Percentiles rank a stretch among this genome's conserved stretches.
Evolutionary conservation across 1,284 basidiomycete species (phyloP).

Genomic region (Irpex sp.): DNA sequence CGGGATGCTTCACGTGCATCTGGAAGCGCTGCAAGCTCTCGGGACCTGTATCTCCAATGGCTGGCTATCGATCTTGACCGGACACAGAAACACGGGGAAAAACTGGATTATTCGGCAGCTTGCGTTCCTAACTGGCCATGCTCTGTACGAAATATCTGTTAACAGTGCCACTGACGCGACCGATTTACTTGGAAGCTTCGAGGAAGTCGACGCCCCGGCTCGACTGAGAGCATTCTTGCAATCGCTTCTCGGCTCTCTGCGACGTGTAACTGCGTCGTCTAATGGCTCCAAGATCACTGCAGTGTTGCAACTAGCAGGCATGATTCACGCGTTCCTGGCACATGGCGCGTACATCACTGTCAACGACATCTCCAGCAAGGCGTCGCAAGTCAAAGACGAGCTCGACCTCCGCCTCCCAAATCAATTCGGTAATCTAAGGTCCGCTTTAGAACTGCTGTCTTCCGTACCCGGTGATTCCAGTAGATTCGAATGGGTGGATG

Average conservation of each 20-base stretch:
- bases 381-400: neutral
- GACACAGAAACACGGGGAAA: slow-evolving; percentile 77
- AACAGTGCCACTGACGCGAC: slow-evolving; percentile 90
- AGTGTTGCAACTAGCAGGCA: slow-evolving; percentile 5
- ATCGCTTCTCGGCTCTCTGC: slow-evolving; percentile 37
- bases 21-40: slow-evolving; percentile 73
- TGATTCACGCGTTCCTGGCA: neutral
- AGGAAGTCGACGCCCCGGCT: slow-evolving; percentile 70
- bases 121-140: slow-evolving; percentile 69
- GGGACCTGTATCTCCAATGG: slow-evolving; percentile 74
- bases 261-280: slow-evolving; percentile 36
- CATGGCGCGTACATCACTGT: neutral
- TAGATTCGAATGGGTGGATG: slow-evolving; percentile 95
- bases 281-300: slow-evolving; percentile 29
- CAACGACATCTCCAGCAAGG: neutral
- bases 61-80: slow-evolving; percentile 90
- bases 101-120: slow-evolving; percentile 71
- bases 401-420: neutral
- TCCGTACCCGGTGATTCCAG: slow-evolving; percentile 32
- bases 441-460: slow-evolving; percentile 6
- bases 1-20: slow-evolving; percentile 60
- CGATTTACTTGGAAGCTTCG: slow-evolving; percentile 95
- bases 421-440: neutral
- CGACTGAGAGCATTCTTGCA: slow-evolving; percentile 38
- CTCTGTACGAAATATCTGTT: slow-evolving; percentile 74